Percentiles rank a stretch among this genome's conserved stretches.
Conservation (phyloP, 129 eudicot genomes). For the Centrapalus pauciflorus region DNA sequence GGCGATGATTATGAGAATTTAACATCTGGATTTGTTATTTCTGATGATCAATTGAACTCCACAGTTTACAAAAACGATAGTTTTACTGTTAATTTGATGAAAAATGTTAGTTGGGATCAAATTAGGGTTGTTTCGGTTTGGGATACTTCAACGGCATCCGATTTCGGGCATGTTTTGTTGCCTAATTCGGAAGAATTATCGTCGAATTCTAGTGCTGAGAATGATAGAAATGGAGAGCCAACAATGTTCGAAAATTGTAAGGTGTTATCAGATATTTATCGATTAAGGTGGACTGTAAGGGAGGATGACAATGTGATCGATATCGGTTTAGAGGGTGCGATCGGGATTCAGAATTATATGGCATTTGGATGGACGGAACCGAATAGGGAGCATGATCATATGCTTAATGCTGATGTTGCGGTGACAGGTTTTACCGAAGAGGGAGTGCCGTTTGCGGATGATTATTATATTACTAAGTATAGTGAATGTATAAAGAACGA, state of each 20-base stretch:
- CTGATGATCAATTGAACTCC: conserved; percentile 52
- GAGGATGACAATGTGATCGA: conserved; percentile 56
- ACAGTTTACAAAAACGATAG: conserved; percentile 58
- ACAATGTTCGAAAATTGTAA: conserved; percentile 88
- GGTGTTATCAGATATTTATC: conserved; percentile 45
- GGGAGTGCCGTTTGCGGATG: conserved; percentile 80
- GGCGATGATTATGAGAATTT: conserved; percentile 69
- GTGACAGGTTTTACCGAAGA: conserved; percentile 81
- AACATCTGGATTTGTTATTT: conserved; percentile 71
- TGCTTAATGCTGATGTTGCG: conserved; percentile 80
- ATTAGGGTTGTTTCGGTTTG: conserved; percentile 70
- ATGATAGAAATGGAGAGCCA: conserved; percentile 27
- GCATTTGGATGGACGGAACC: conserved; percentile 97
- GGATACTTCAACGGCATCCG: conserved; percentile 67
- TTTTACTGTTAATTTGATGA: conserved; percentile 52
- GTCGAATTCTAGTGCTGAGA: conserved; percentile 7
- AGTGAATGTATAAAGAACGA: conserved; percentile 66
- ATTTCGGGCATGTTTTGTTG: conserved; percentile 72
- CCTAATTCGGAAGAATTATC: neutral
- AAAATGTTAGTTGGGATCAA: conserved; percentile 78
- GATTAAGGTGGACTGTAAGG: conserved; percentile 78
- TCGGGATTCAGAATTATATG: conserved; percentile 78
- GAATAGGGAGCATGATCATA: conserved; percentile 42
- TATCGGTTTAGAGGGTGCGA: conserved; percentile 86
- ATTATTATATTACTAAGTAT: conserved; percentile 67